A percentile compares a stretch with the other conserved stretches of the same genome.
Conservation (phyloP, 495 filamentous ascomycete species). For the Acidomyces sp. region DNA sequence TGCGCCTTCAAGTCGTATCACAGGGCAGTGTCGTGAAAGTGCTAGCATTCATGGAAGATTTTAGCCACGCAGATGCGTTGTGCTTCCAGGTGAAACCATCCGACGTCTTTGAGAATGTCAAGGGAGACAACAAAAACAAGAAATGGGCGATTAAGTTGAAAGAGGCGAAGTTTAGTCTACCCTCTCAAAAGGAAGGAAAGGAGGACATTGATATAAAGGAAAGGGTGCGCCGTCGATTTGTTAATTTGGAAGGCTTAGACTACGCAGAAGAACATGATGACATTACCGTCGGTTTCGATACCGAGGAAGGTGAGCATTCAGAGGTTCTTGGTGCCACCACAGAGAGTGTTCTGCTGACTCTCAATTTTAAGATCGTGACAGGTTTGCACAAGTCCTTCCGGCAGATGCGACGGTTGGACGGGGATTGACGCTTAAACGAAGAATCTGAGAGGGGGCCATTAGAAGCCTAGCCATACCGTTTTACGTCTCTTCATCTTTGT, state of each 20-base stretch:
- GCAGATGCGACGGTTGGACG: slow-evolving; percentile 21
- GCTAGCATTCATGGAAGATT: slow-evolving; percentile 71
- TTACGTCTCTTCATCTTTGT: no score
- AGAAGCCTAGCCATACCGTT: no score
- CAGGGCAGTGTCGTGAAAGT: slow-evolving; percentile 58
- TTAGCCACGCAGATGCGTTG: slow-evolving; percentile 72
- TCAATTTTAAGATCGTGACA: slow-evolving; percentile 22
- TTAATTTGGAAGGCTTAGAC: slow-evolving; percentile 73
- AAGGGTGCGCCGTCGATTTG: slow-evolving; percentile 50
- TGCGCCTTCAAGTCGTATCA: slow-evolving; percentile 61
- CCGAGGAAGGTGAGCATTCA: slow-evolving; percentile 51
- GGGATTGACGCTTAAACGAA: slow-evolving; percentile 25
- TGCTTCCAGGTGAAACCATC: slow-evolving; percentile 70
- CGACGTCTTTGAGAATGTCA: slow-evolving; percentile 62
- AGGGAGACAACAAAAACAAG: slow-evolving; percentile 47
- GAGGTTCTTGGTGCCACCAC: background rate
- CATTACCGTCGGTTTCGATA: slow-evolving; percentile 71
- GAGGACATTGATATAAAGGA: slow-evolving; percentile 19
- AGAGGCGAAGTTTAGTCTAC: slow-evolving; percentile 81
- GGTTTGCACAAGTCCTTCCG: slow-evolving; percentile 27
- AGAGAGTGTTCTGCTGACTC: slow-evolving; percentile 15
- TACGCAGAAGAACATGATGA: slow-evolving; percentile 86
- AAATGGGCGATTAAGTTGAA: slow-evolving; percentile 52
- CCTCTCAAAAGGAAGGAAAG: slow-evolving; percentile 28
- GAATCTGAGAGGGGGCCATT: slow-evolving; percentile 13